phyloP scores from a whole-genome alignment of 2,329 filamentous ascomycete genomes.

The Diplodia sapinea region DNA sequence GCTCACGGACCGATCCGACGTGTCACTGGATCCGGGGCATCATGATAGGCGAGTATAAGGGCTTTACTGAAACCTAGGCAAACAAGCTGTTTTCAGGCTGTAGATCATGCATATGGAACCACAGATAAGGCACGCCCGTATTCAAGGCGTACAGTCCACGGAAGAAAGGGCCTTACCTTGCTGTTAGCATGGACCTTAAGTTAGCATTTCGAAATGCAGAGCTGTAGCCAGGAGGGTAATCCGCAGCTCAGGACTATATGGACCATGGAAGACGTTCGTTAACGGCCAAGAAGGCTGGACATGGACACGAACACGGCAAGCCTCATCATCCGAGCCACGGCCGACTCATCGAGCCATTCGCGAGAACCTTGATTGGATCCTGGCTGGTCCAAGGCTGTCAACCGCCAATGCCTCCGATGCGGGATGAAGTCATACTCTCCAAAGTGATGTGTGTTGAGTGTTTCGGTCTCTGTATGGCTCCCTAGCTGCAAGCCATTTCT shows the following conservation, averaged over 20 bases:
- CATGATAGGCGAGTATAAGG: background rate
- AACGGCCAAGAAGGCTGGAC: background rate
- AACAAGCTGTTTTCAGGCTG: background rate
- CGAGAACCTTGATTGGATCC: background rate
- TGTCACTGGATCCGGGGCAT: background rate
- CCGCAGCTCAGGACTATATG: background rate
- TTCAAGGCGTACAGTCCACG: background rate
- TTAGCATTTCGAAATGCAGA: background rate
- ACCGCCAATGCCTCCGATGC: background rate
- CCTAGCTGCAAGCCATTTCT: no score
- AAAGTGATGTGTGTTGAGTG: background rate
- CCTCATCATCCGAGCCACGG: background rate
- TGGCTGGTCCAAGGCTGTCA: background rate
- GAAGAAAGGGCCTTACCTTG: background rate
- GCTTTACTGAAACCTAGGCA: background rate
- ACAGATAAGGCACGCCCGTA: background rate
- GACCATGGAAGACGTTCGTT: background rate
- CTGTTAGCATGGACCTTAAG: background rate
- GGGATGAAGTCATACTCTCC: background rate
- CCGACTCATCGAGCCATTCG: background rate
- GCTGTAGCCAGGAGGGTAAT: background rate
- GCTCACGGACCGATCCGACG: constrained; percentile 1
- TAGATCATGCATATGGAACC: background rate
- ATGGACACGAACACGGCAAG: background rate
- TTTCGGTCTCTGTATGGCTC: no score